A percentile compares a stretch with the other conserved stretches of the same genome.
Conservation (phyloP, 2,329 filamentous ascomycete genomes). For the Cladophialophora yegresii region DNA sequence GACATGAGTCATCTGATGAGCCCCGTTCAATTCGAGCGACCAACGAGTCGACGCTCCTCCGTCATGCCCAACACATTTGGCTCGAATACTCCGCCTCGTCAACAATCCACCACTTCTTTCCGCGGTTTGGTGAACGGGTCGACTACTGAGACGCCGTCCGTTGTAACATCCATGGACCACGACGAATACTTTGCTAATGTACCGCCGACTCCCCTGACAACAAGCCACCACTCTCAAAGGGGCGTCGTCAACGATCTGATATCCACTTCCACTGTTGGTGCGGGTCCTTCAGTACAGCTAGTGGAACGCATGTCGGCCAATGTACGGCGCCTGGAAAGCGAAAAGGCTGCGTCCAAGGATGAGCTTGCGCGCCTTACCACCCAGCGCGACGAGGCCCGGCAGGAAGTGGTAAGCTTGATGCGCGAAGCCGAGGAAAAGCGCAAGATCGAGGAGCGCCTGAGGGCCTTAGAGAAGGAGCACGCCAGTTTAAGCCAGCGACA, state of each 20-base stretch:
- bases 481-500: conserved; percentile 73
- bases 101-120: conserved; percentile 50
- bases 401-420: conserved; percentile 88
- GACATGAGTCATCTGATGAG: conserved; percentile 44
- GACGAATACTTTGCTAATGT: conserved; percentile 49
- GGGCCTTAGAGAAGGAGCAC: conserved; percentile 68
- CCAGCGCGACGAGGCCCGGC: conserved; percentile 90
- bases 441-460: conserved; percentile 60
- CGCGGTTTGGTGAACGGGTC: conserved; percentile 44
- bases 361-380: conserved; percentile 75
- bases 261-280: conserved; percentile 83
- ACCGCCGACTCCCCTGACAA: conserved; percentile 43
- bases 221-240: conserved; percentile 41
- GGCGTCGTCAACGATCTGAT: conserved; percentile 80
- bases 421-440: conserved; percentile 75
- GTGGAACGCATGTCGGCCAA: conserved; percentile 95
- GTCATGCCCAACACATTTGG: conserved; percentile 43
- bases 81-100: conserved; percentile 46
- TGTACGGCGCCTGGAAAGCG: conserved; percentile 84
- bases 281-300: conserved; percentile 89
- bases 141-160: conserved; percentile 49
- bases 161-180: conserved; percentile 51
- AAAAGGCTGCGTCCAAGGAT: conserved; percentile 85
- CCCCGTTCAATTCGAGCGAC: conserved; percentile 39
- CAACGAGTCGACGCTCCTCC: conserved; percentile 47